A percentile compares a stretch with the other conserved stretches of the same genome.
Conservation (phyloP, 2,329 filamentous ascomycete species). For the Biscogniauxia mediterranea region DNA sequence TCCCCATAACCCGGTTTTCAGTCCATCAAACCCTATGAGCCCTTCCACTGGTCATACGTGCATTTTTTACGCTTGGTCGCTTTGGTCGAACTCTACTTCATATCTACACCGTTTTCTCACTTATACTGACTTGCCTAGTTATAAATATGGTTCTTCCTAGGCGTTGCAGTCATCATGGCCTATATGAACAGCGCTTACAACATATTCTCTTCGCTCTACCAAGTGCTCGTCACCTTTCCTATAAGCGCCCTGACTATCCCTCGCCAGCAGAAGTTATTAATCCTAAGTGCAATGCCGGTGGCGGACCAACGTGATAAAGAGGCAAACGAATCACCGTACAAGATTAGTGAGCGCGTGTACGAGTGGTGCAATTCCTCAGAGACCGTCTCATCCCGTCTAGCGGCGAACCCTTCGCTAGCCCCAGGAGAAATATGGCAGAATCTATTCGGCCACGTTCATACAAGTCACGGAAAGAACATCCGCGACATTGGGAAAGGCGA, state of each 20-base stretch:
- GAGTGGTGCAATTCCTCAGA: constrained; percentile 50
- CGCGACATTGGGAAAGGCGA: constrained; percentile 22
- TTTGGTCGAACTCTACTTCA: background rate
- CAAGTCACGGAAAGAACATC: constrained; percentile 6
- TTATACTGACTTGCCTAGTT: background rate
- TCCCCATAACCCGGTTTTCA: constrained; percentile 8
- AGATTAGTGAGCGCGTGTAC: constrained; percentile 46
- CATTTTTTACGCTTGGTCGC: background rate
- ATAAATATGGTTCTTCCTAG: background rate
- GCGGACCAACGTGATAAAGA: constrained; percentile 5
- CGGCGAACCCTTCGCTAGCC: constrained; percentile 48
- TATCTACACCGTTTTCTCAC: background rate
- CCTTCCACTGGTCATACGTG: background rate
- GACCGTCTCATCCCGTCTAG: constrained; percentile 59
- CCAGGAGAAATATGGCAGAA: constrained; percentile 54
- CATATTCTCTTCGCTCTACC: constrained; percentile 20
- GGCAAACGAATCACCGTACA: constrained; percentile 21
- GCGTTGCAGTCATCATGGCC: background rate
- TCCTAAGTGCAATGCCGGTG: constrained; percentile 5
- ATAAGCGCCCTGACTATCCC: constrained; percentile 29
- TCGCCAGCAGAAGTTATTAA: constrained; percentile 17
- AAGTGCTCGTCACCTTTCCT: constrained; percentile 32
- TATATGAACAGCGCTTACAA: constrained; percentile 5
- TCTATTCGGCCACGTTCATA: constrained; percentile 45
- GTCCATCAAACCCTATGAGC: background rate